Percentiles rank a stretch among this genome's conserved stretches.
phyloP scores from a whole-genome alignment of 116 monocot genomes.

The Papilionanthe hybrid region DNA sequence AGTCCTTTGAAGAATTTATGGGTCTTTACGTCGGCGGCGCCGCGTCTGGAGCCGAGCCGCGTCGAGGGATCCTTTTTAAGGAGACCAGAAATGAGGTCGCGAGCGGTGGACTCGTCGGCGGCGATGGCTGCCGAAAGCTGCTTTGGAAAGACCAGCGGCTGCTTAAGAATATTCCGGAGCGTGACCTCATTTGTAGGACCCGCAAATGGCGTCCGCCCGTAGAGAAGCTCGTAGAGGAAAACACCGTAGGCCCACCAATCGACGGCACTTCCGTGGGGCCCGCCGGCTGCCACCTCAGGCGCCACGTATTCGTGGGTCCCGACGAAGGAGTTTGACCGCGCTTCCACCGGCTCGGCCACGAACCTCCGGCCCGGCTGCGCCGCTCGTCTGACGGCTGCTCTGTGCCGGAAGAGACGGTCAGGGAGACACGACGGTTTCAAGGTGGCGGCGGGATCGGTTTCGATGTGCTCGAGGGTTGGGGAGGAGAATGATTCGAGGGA shows the following conservation, averaged over 20 bases:
- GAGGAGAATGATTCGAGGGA: slow-evolving; percentile 53
- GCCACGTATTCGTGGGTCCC: slow-evolving; percentile 93
- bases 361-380: slow-evolving; percentile 21
- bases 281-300: slow-evolving; percentile 73
- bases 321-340: slow-evolving; percentile 70
- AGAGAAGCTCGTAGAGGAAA: slow-evolving; percentile 72
- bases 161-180: slow-evolving; percentile 56
- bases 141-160: slow-evolving; percentile 45
- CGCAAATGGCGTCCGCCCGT: slow-evolving; percentile 71
- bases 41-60: slow-evolving; percentile 51
- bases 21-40: slow-evolving; percentile 68
- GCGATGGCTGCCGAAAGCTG: background rate
- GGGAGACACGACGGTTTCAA: background rate
- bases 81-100: slow-evolving; percentile 48
- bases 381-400: background rate
- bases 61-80: slow-evolving; percentile 50
- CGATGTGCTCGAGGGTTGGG: slow-evolving; percentile 10
- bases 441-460: background rate
- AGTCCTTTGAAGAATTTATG: slow-evolving; percentile 70
- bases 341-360: slow-evolving; percentile 65
- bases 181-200: slow-evolving; percentile 57
- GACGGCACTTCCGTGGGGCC: slow-evolving; percentile 58
- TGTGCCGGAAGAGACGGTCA: slow-evolving; percentile 18
- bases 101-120: slow-evolving; percentile 9
- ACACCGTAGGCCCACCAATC: slow-evolving; percentile 96